These are phyloP conservation scores for Polyporus tsugae DNA, from an alignment of 1,284 basidiomycete genomes.

Conservation along the genomic window DNA sequence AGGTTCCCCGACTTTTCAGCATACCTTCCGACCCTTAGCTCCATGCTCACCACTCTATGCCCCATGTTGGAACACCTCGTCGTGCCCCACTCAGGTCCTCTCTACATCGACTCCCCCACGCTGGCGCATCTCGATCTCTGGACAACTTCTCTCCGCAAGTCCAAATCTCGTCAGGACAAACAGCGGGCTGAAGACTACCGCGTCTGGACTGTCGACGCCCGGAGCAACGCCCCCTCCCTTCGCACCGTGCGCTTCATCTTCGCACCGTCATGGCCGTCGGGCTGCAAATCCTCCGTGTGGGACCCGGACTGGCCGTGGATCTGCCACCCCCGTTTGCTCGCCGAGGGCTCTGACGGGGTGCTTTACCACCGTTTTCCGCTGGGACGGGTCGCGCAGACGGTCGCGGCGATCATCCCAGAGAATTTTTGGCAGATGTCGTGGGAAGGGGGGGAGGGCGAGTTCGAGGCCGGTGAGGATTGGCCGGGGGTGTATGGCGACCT, in stretches of 20 bases:
- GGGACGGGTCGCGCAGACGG: not conserved
- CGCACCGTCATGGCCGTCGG: not conserved
- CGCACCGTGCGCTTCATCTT: constrained; percentile 1
- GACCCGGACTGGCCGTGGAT: constrained; percentile 4
- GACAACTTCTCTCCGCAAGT: too few relatives aligned
- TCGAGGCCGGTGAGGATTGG: not conserved
- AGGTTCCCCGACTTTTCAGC: not conserved
- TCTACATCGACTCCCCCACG: not conserved
- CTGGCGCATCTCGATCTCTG: constrained; percentile 2
- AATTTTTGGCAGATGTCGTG: not conserved
- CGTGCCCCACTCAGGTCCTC: not conserved
- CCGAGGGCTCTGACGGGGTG: not conserved
- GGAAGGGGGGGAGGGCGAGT: not conserved
- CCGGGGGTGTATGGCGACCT: not conserved
- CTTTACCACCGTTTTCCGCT: not conserved
- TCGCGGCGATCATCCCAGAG: not conserved
- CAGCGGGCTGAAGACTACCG: not conserved
- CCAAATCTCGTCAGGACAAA: too few relatives aligned
- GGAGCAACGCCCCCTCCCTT: constrained; percentile 5
- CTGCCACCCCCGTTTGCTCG: constrained; percentile 1
- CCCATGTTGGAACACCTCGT: constrained; percentile 7
- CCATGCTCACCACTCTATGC: not conserved
- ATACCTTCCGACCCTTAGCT: not conserved
- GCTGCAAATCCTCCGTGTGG: not conserved
- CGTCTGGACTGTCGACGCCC: not conserved